Percentiles rank a stretch among this genome's conserved stretches.
phyloP scores from a whole-genome alignment of 352 stramenopile genomes.

The Phytopythium sindhum region DNA sequence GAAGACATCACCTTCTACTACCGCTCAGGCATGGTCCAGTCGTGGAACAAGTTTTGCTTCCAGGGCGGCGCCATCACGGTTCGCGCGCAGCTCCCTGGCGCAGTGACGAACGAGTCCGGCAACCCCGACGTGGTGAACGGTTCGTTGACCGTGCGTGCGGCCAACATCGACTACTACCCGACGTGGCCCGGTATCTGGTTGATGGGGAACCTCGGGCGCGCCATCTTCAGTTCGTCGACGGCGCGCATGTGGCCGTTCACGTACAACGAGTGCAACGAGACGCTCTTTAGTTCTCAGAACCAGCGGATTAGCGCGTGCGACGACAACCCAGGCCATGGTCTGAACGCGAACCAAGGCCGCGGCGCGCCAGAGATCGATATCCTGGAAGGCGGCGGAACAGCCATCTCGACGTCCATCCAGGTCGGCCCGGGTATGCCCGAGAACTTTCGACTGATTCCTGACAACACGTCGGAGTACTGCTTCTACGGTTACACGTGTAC shows the following conservation, averaged over 20 bases:
- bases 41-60: conserved; percentile 65
- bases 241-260: conserved; percentile 93
- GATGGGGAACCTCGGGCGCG: conserved; percentile 90
- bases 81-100: conserved; percentile 81
- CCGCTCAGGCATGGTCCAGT: conserved; percentile 32
- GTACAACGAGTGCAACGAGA: conserved; percentile 86
- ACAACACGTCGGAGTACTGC: conserved; percentile 23
- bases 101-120: conserved; percentile 34
- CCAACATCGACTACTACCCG: conserved; percentile 33
- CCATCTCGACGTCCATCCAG: conserved; percentile 83
- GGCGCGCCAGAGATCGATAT: conserved; percentile 94
- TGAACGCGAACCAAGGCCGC: conserved; percentile 82
- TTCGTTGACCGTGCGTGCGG: conserved; percentile 18
- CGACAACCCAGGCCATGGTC: conserved; percentile 78
- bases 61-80: conserved; percentile 76
- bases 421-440: conserved; percentile 50
- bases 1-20: conserved; percentile 40
- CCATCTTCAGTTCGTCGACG: conserved; percentile 87
- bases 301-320: conserved; percentile 84
- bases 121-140: conserved; percentile 31
- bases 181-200: conserved; percentile 94
- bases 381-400: conserved; percentile 68
- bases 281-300: conserved; percentile 29
- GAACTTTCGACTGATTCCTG: conserved; percentile 25
- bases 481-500: conserved; percentile 35